Evolutionary conservation across 495 filamentous ascomycete genomes (phyloP), one percentile per base, ranked within the genome.

Genomic region (Aspergillus diversus): DNA sequence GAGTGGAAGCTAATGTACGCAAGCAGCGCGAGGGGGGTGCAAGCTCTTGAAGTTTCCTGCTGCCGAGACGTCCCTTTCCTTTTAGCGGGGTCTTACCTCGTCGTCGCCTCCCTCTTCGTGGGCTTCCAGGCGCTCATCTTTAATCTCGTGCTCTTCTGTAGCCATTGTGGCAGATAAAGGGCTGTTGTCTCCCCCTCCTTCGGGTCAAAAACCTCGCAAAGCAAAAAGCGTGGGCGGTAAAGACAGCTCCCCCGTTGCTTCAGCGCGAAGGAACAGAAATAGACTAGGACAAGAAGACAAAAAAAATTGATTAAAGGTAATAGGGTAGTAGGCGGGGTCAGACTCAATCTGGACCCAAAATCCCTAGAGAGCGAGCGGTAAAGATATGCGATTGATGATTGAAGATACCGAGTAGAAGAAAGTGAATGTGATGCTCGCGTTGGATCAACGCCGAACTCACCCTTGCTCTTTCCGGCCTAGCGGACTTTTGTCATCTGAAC

Each of bases 91-190:
- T 21, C 57, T 61, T 75, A 81, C 79, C 75, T 81, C 79, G 62
- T 81, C 79, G 57, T 81, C 77, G 50, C 66, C 73, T 4, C 77
- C 79, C 57, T 77, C 77, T 43, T 77, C 69, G 49, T 77, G 75
- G 35, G 70, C 55, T 34, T 76, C 73, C 56, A 79, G 39, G 63
- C 69, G 76, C 73, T 79, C 75, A 42, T 75, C 73, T 63, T 75
- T 73, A 15, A 81, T 56, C 62, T 80, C 72, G 33, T 70, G 55
- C 48, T 71, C 73, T 68, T 81, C 79, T 31, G 77, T 69, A 63
- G 76, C 60, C 77, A 80, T 72, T 65, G 57, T 64, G 60, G 16
- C 21, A 39, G 52, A 56, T 47, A 52, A 50, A 55, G 21, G 48
- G 34, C 46, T 34, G 46, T 13, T 4, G 12, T 15, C 17, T 47